Conservation (phyloP, 257 asterid species). For the Echites panduratus region DNA sequence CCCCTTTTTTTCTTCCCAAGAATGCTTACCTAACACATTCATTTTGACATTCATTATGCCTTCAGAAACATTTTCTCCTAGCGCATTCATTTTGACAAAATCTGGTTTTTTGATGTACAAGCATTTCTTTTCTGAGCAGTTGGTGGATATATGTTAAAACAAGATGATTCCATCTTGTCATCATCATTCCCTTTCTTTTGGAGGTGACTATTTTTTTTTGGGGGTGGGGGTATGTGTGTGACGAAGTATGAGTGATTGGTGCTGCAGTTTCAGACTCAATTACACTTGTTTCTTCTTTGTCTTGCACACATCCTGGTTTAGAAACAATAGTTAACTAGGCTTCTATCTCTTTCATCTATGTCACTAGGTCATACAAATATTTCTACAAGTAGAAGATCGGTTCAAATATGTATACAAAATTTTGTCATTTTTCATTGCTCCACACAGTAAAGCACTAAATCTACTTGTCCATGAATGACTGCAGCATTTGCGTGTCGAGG, state of each 20-base stretch:
- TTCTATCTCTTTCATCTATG: not conserved
- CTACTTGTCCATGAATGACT: constrained; percentile 20
- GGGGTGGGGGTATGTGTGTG: not conserved
- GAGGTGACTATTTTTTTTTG: too few relatives aligned
- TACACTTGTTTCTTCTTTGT: not conserved
- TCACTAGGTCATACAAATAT: not conserved
- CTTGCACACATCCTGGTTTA: not conserved
- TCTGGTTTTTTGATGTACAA: not conserved
- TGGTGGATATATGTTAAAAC: not conserved
- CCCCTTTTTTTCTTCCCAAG: too few relatives aligned
- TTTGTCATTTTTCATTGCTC: not conserved
- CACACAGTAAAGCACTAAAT: not conserved
- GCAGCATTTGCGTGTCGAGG: constrained; percentile 98
- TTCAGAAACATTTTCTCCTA: not conserved
- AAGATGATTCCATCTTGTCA: not conserved
- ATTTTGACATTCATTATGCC: not conserved
- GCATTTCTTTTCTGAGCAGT: not conserved
- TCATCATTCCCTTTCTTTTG: not conserved
- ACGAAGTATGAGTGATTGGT: not conserved
- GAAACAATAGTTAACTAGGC: not conserved
- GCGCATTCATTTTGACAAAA: not conserved
- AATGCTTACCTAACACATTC: too few relatives aligned
- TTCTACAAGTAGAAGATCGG: not conserved
- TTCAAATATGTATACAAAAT: not conserved
- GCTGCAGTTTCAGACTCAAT: not conserved